Evolutionary conservation across 1,284 basidiomycete species (phyloP).

Genomic region (Trichosporon asahii): DNA sequence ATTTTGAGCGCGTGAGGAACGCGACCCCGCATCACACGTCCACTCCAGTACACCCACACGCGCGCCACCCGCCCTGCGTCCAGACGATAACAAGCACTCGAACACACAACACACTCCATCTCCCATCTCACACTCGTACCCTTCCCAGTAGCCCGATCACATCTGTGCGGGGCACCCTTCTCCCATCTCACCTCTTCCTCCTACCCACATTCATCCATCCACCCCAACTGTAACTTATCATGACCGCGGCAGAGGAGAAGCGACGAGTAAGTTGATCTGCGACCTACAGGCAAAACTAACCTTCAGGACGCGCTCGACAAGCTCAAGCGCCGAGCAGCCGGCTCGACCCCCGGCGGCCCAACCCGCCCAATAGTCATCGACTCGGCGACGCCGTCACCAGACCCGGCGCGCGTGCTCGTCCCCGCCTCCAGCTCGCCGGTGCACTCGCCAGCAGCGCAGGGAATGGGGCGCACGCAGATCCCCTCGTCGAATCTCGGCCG

Average conservation of each 20-base stretch:
- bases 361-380: not conserved
- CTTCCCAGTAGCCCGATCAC: not conserved
- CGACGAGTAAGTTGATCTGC: not conserved
- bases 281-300: not conserved
- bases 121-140: not conserved
- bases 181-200: not conserved
- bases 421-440: constrained; percentile 15
- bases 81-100: not conserved
- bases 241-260: not conserved
- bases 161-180: not conserved
- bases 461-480: not conserved
- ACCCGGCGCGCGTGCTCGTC: constrained; percentile 14
- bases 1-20: constrained; percentile 3
- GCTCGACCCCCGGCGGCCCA: not conserved
- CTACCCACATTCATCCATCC: not conserved
- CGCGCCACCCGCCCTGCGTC: not conserved
- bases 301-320: not conserved
- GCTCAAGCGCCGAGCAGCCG: constrained; percentile 1
- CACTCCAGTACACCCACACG: not conserved
- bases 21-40: not conserved
- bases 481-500: constrained; percentile 19
- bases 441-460: not conserved
- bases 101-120: too few relatives aligned
- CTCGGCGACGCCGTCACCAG: not conserved
- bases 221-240: not conserved